A percentile compares a stretch with the other conserved stretches of the same genome.
These are phyloP conservation scores for Cardiospermum halicacabum DNA, from an alignment of 345 rosid genomes.

Conservation along the genomic window DNA sequence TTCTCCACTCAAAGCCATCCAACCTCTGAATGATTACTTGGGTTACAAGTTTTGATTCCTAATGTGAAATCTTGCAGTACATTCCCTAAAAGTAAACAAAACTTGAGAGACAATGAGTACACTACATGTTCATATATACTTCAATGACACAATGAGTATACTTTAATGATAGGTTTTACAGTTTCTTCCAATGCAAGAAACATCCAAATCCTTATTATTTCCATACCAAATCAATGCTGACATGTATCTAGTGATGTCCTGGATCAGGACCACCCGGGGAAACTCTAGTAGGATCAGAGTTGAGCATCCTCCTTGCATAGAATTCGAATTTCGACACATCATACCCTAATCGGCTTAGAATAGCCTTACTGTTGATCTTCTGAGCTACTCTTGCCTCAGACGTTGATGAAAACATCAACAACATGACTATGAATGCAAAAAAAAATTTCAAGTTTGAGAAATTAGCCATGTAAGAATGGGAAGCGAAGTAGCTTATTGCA, in stretches of 20 bases:
- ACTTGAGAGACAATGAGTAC: background rate
- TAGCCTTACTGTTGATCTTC: background rate
- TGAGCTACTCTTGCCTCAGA: slow-evolving; percentile 14
- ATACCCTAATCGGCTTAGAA: slow-evolving; percentile 22
- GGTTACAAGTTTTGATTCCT: too few relatives aligned
- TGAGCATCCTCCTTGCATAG: slow-evolving; percentile 23
- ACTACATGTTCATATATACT: background rate
- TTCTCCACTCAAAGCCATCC: too few relatives aligned
- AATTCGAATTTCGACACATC: slow-evolving; percentile 1
- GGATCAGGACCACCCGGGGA: slow-evolving; percentile 50
- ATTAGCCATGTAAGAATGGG: slow-evolving; percentile 17
- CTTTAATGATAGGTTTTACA: too few relatives aligned
- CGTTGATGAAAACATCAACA: slow-evolving; percentile 12
- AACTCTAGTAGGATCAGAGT: slow-evolving; percentile 11
- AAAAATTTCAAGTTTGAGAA: background rate
- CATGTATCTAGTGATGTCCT: slow-evolving; percentile 26
- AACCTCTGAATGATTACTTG: too few relatives aligned
- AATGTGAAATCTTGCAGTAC: too few relatives aligned
- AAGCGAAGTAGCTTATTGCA: background rate
- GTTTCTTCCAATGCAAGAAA: background rate
- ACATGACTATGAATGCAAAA: background rate
- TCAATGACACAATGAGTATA: background rate
- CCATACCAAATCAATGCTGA: background rate
- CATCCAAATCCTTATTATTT: background rate
- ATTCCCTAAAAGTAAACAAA: too few relatives aligned